Evolutionary conservation across 2,329 filamentous ascomycete species (phyloP), one percentile per base, ranked within the genome.

Genomic region (Botrytis cinerea): DNA sequence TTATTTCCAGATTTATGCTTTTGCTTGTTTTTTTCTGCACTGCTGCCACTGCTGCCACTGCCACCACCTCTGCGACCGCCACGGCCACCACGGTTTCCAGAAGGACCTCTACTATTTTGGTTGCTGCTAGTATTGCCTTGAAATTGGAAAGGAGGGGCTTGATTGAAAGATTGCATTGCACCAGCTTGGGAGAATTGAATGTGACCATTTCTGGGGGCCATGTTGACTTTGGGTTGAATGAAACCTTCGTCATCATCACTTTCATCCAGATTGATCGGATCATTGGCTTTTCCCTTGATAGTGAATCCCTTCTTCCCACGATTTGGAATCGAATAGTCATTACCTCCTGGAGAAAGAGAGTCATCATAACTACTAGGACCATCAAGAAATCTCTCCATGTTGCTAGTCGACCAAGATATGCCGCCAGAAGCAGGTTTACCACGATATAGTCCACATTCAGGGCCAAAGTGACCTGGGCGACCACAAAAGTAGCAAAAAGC

Each of bases 401-500:
- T 89, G 62, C 81, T 79, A 71, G 83, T 78, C 45, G 86, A 86
- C 88, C 88, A 91, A 0, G 86, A 88, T 66, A 84, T 82, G 74
- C 82, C 84, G 25, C 77, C 80, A 35, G 80, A 78, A 28, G 76
- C 68, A 14, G 75, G 64, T 22, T n/a, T 46, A 28, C 75, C 73
- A 25, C 64, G 72, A 40, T 75, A 73, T 16, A 81, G 59, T 62
- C 80, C 81, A 79, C 90, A 92, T 72, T 90, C 88, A 20, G 85
- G 83, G 1, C 87, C 86, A 78, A 86, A 91, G 79, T 92, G 90
- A 10, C 84, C 84, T 43, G 82, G 78, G 22, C 79, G 80, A 40
- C 88, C 89, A 77, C 90, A 92, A 51, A 79, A 80, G 73, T 88
- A 89, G 80, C 90, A 91, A 71, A 84, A 86, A 0, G 84, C 81